Conservation (phyloP, 257 asterid species). For the Penstemon davidsonii region DNA sequence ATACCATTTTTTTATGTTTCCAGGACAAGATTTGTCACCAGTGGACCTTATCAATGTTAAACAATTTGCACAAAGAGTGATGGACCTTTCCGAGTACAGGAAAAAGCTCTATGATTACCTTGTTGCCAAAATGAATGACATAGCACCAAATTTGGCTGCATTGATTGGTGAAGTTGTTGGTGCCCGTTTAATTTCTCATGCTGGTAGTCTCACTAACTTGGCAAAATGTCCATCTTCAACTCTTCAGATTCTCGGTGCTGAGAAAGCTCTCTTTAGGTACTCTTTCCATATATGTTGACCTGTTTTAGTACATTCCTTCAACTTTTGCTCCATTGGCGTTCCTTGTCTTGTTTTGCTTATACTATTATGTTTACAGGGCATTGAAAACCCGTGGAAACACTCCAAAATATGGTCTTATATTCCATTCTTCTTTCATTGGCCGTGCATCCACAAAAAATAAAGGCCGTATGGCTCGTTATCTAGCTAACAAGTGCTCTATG, state of each 20-base stretch:
- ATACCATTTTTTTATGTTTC: constrained; percentile 15
- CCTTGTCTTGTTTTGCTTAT: constrained; percentile 5
- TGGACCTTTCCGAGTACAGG: constrained; percentile 92
- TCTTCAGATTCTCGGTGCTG: constrained; percentile 97
- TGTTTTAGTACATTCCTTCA: no score
- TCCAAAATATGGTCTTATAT: constrained; percentile 93
- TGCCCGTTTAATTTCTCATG: constrained; percentile 94
- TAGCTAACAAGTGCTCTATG: constrained; percentile 96
- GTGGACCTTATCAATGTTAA: constrained; percentile 81
- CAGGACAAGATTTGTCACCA: constrained; percentile 89
- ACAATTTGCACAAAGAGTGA: constrained; percentile 87
- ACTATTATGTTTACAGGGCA: constrained; percentile 56
- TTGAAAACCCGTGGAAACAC: constrained; percentile 91
- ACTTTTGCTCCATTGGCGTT: no score
- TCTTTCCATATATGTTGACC: background rate
- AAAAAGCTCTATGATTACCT: constrained; percentile 81
- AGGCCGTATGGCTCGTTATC: constrained; percentile 99
- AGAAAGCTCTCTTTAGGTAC: constrained; percentile 92
- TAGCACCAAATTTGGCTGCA: constrained; percentile 94
- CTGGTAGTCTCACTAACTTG: constrained; percentile 93
- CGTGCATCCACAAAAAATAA: constrained; percentile 92
- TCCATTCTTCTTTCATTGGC: constrained; percentile 97
- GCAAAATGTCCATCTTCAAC: constrained; percentile 96
- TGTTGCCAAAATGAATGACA: constrained; percentile 86
- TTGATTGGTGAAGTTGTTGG: constrained; percentile 95